These are phyloP conservation scores for Ophiostoma ulmi DNA, from an alignment of 2,329 filamentous ascomycete genomes.

Conservation along the genomic window DNA sequence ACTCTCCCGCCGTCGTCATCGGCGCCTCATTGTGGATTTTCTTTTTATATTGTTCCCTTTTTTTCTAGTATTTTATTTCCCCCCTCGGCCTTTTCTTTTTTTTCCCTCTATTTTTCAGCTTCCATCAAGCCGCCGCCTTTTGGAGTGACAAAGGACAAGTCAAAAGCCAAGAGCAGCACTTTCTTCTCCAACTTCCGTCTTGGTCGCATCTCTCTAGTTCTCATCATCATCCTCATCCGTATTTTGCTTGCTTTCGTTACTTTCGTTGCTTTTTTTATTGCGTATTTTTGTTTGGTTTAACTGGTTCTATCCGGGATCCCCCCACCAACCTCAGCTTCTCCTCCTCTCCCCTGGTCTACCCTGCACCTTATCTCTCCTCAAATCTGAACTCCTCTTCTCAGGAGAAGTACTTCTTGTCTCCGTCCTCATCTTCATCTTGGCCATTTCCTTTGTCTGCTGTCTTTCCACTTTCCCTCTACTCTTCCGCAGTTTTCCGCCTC, in stretches of 20 bases:
- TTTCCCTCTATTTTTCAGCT: neutral
- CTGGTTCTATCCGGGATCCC: conserved; percentile 6
- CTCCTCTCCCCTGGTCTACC: neutral
- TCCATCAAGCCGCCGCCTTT: neutral
- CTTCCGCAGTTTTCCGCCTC: neutral
- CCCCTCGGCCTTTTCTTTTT: neutral
- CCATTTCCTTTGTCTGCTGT: neutral
- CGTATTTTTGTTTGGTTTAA: conserved; percentile 11
- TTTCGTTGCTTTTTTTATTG: neutral
- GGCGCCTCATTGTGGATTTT: conserved; percentile 9
- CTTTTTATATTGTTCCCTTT: conserved; percentile 1
- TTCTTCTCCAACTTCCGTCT: neutral
- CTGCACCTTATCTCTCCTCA: neutral
- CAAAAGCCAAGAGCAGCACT: no score
- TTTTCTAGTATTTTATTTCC: neutral
- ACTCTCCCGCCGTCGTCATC: neutral
- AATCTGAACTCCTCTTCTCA: neutral
- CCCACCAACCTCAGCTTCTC: neutral
- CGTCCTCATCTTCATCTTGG: neutral
- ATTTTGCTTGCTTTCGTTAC: neutral
- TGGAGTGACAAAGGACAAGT: neutral
- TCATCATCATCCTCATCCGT: neutral
- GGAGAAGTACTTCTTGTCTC: neutral
- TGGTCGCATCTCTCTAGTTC: neutral
- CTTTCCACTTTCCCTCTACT: neutral